Evolutionary conservation across 345 rosid genomes (phyloP), one percentile per base, ranked within the genome.

Genomic region (Arabis hirsuta): DNA sequence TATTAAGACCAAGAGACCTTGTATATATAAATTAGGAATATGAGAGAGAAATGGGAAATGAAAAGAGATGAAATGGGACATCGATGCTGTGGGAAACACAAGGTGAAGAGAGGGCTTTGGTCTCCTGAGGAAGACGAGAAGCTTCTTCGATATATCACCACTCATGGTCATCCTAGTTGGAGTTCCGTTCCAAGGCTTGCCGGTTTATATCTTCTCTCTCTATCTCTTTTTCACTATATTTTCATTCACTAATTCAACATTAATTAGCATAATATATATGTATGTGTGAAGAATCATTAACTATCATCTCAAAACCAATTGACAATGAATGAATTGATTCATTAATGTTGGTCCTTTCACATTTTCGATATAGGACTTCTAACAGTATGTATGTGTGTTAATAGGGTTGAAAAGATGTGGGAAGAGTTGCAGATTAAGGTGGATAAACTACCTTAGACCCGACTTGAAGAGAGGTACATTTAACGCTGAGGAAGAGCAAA

Each of bases 181-280:
- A 88, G 95, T 56, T 83, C 88, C n/a, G 88, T 88, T 78, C 91
- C 95, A 9, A 86, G 81, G 78, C 87, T 81, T 65, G 89, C 95
- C 13, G 90, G 89, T 88, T 72, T 13, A 12, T 47, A 47, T 38
- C 63, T 46, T 45, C 36, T 36, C 41, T 70, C 31, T 44, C 14
- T 29, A 10, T 46, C 36, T 55, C 16, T 47, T 14, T 7, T 51
- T 27, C 65, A 45, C 12, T 41, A 9, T n/a, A 31, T 44, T 14
- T 34, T 4, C 14, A 46, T 29, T 47, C n/a, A n/a, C n/a, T n/a
- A n/a, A n/a, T n/a, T n/a, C 24, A 22, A 22, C 24, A 22, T 22
- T 22, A 22, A 22, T 22, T 22, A 22, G 24, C 2, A 22, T 22
- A 22, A 22, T 22, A 22, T 22, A 22, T 22, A 22, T 22, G 24